phyloP scores from a whole-genome alignment of 345 rosid species.

The Brassica cretica region DNA sequence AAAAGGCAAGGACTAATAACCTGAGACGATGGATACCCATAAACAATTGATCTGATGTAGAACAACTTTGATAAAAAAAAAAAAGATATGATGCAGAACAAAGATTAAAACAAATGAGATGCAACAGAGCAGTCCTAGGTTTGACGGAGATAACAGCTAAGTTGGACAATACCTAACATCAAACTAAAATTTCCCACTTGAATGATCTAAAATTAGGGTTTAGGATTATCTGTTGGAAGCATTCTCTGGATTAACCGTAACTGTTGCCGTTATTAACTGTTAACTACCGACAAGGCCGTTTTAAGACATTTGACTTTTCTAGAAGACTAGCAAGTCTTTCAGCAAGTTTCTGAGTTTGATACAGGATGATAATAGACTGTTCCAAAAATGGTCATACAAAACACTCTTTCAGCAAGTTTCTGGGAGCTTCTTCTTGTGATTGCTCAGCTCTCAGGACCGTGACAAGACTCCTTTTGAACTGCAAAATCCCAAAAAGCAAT shows the following conservation, averaged over 20 bases:
- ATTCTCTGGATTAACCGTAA: too few species aligned
- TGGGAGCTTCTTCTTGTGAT: neutral
- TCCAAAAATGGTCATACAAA: too few species aligned
- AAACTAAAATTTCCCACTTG: neutral
- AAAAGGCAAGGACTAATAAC: neutral
- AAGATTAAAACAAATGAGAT: slow-evolving; percentile 5
- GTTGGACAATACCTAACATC: neutral
- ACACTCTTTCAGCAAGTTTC: neutral
- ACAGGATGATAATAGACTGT: too few species aligned
- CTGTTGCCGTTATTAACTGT: too few species aligned
- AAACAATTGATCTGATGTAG: too few species aligned
- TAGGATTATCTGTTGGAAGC: too few species aligned
- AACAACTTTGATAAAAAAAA: too few species aligned
- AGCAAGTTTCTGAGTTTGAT: too few species aligned
- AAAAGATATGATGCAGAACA: too few species aligned
- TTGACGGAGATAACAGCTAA: neutral
- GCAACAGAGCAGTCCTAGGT: neutral
- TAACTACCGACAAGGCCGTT: too few species aligned
- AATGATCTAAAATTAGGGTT: neutral
- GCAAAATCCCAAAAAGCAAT: slow-evolving; percentile 31
- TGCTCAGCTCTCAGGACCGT: slow-evolving; percentile 42
- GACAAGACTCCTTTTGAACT: slow-evolving; percentile 91
- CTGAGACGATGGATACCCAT: neutral
- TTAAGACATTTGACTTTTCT: too few species aligned
- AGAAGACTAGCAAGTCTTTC: too few species aligned